A percentile compares a stretch with the other conserved stretches of the same genome.
Conservation (phyloP, 2,329 filamentous ascomycete species). For the Coniella lustricola region DNA sequence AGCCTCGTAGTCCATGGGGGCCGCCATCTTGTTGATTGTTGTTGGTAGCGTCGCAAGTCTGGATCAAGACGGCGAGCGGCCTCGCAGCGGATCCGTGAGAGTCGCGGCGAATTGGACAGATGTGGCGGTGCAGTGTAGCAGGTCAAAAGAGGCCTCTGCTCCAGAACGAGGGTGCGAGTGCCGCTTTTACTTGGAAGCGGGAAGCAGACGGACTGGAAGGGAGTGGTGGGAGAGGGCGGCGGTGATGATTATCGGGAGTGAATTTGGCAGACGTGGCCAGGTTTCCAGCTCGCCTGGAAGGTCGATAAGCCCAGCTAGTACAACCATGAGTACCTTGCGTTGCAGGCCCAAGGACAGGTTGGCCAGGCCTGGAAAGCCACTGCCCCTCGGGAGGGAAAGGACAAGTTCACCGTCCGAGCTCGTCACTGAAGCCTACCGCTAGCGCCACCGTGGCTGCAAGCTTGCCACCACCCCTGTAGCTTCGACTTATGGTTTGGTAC, state of each 20-base stretch:
- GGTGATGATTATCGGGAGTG: not conserved
- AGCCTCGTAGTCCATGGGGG: slow-evolving; percentile 78
- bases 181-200: not conserved
- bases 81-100: slow-evolving; percentile 1
- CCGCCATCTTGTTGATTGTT: slow-evolving; percentile 15
- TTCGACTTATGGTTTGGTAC: no score
- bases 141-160: not conserved
- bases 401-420: slow-evolving; percentile 17
- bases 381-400: slow-evolving; percentile 15
- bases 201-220: not conserved
- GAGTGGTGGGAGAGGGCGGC: not conserved
- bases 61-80: not conserved
- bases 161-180: not conserved
- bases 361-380: no score
- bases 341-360: no score
- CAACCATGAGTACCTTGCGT: no score
- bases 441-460: slow-evolving; percentile 16
- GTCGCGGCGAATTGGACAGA: not conserved
- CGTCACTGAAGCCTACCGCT: not conserved
- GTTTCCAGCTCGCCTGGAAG: slow-evolving; percentile 8
- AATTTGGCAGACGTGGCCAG: slow-evolving; percentile 15
- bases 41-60: slow-evolving; percentile 9
- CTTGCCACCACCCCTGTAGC: slow-evolving; percentile 1
- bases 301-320: not conserved
- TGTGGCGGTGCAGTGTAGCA: not conserved